Base-by-base conservation (phyloP, 345 rosid genomes). In the Alliaria petiolata region DNA sequence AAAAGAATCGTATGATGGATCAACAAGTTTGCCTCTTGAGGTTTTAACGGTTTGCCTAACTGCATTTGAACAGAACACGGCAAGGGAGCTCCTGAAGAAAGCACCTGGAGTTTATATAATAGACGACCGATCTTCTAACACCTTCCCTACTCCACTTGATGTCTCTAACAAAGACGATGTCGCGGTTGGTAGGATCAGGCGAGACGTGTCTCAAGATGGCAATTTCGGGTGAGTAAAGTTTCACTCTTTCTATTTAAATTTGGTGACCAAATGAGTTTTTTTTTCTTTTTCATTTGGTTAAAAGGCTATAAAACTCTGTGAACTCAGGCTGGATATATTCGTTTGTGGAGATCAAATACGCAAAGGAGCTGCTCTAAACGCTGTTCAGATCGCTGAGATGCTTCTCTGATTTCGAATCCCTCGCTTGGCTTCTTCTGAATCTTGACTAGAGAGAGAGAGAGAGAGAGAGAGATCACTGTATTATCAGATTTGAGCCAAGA, bases 331-430 rank as follows among this genome's bases (percentile, higher is more conserved):
- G 92, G 99, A 95, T 74, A 86, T 91, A 73, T 91, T 95, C 78
- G 93, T 91, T 15, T 91, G 99, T 26, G 98, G 98, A 46, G 98
- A 95, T 76, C 98, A 95, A 81, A 87, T 91, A 79, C 92, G 98
- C 68, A 95, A 95, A 80, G 99, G 99, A 56, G 99, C 99, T 30
- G 97, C 98, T 19, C 88, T 95, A 12, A 95, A 91, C 64, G 99
- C 99, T 74, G 86, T 91, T 77, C 98, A 95, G 77, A 91, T 95
- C 51, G 97, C 99, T 1, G 97, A 95, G 91, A 65, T 91, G 99
- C 83, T 95, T 78, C 80, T 91, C 71, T 76, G 55, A 76, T 19
- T 62, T 10, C 4, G 19, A 56, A 20, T 19, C 28, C 13, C 19
- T 66, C 11, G n/a, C 71, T 4, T 47, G 28, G 51, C 59, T 60